Evolutionary conservation across 352 stramenopile species (phyloP), one percentile per base, ranked within the genome.

Genomic region (Plasmopara halstedii): DNA sequence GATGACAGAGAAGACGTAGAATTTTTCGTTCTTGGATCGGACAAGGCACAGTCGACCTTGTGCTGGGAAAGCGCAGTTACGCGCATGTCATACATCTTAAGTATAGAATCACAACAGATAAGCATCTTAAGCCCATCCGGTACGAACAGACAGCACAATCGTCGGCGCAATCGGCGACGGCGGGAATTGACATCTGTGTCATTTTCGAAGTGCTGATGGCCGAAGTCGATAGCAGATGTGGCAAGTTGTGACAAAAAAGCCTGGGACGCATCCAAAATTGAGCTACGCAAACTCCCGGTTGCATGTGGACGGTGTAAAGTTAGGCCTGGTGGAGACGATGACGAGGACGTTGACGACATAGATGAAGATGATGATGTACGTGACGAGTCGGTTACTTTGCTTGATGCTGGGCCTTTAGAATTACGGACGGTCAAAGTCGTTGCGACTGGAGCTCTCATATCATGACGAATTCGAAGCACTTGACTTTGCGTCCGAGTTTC

Each of bases 391-490:
- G 49, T 58, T 43, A 56, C 10, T 53, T 62, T 68, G 27, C 50
- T 57, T 14, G 42, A 57, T 13, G 27, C 34, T 35, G 54, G 29
- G 19, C 43, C 13, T 15, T 42, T 39, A 20, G 44, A 17, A 29
- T 59, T 65, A 14, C 59, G 52, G 14, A 49, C 36, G 18, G 47
- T 32, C 15, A 58, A 47, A n/a, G 32, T 50, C 23, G 59, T 37
- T 0, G 45, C 21, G 3, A 42, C 29, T 29, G 40, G n/a, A 13
- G 43, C 43, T 36, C 68, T 71, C 21, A 86, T 48, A 4, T 73
- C 62, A 46, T 90, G 79, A 23, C 78, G 73, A 31, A 90, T 83
- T 50, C 83, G 85, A 38, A 85, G 64, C 32, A 90, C 79, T 34
- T 85, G 75, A 0, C 61, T 56, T 35, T 88, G 63, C 11, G 70